Percentiles rank a stretch among this genome's conserved stretches.
Evolutionary conservation across 805 yeast genomes (phyloP).

Genomic region (Yarrowia sp.): DNA sequence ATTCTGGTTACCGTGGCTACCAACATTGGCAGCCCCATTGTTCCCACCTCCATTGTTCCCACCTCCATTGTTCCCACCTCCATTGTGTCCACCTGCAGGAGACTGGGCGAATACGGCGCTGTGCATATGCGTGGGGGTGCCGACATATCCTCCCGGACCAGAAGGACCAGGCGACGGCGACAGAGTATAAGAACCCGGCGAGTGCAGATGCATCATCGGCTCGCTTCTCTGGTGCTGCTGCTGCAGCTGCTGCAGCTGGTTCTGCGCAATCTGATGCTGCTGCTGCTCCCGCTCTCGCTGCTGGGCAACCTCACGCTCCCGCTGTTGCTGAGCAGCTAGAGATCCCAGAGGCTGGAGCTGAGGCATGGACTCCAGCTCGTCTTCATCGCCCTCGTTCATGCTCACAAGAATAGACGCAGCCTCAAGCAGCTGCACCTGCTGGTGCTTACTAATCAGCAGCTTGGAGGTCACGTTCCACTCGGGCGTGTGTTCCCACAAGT

Average conservation of each 20-base stretch:
- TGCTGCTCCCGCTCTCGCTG: slow-evolving; percentile 9
- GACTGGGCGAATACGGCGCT: neutral
- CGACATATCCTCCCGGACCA: too few relatives aligned
- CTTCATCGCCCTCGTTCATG: slow-evolving; percentile 59
- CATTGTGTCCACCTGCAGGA: neutral
- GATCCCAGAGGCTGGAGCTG: slow-evolving; percentile 24
- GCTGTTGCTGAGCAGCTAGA: slow-evolving; percentile 18
- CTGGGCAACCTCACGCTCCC: slow-evolving; percentile 23
- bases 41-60: too few relatives aligned
- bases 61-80: too few relatives aligned
- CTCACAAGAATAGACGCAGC: slow-evolving; percentile 76
- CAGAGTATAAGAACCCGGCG: slow-evolving; percentile 5
- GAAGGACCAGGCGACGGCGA: neutral
- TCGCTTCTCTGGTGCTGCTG: slow-evolving; percentile 27
- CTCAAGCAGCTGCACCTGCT: slow-evolving; percentile 82
- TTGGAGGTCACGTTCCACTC: slow-evolving; percentile 91
- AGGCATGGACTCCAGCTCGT: slow-evolving; percentile 29
- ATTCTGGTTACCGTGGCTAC: too few relatives aligned
- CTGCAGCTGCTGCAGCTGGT: slow-evolving; percentile 33
- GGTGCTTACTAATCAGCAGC: slow-evolving; percentile 81
- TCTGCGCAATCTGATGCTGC: slow-evolving; percentile 31
- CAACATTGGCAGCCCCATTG: too few relatives aligned
- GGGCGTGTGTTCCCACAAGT: slow-evolving; percentile 93
- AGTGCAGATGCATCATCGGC: slow-evolving; percentile 24
- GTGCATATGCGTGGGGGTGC: too few relatives aligned